These are phyloP conservation scores for Paramecium pentaurelia DNA, from an alignment of 73 alveolate genomes.

Conservation along the genomic window DNA sequence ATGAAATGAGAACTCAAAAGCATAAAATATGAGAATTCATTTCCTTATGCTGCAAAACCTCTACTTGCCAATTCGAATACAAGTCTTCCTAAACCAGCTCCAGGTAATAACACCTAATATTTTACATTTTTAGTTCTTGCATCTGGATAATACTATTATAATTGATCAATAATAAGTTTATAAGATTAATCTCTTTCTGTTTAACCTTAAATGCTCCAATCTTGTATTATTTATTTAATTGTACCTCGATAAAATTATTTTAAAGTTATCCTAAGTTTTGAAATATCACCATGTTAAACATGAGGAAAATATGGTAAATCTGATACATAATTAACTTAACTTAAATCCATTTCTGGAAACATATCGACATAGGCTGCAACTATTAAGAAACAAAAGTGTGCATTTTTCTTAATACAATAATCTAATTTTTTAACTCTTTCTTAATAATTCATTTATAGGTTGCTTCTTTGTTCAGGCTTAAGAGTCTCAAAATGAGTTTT, in stretches of 20 bases:
- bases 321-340: slow-evolving; percentile 24
- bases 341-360: slow-evolving; percentile 39
- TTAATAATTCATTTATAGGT: slow-evolving; percentile 18
- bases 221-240: slow-evolving; percentile 34
- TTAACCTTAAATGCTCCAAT: slow-evolving; percentile 92
- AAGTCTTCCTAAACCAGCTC: slow-evolving; percentile 96
- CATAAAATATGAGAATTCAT: slow-evolving; percentile 97
- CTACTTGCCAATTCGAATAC: slow-evolving; percentile 93
- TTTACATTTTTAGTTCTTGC: not conserved
- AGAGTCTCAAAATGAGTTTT: not conserved
- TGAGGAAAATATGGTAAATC: slow-evolving; percentile 16
- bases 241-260: slow-evolving; percentile 81
- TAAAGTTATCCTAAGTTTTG: slow-evolving; percentile 80
- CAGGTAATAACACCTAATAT: slow-evolving; percentile 91
- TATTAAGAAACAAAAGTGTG: slow-evolving; percentile 38
- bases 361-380: slow-evolving; percentile 49
- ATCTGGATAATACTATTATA: slow-evolving; percentile 63
- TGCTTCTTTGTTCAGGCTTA: not conserved
- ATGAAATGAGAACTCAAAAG: slow-evolving; percentile 86
- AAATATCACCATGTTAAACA: slow-evolving; percentile 50
- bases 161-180: slow-evolving; percentile 71
- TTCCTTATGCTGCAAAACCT: slow-evolving; percentile 96
- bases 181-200: slow-evolving; percentile 78
- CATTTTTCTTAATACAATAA: slow-evolving; percentile 21
- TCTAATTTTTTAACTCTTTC: slow-evolving; percentile 29